Conservation (phyloP, 768 basidiomycete genomes). For the Cubamyces lactineus region DNA sequence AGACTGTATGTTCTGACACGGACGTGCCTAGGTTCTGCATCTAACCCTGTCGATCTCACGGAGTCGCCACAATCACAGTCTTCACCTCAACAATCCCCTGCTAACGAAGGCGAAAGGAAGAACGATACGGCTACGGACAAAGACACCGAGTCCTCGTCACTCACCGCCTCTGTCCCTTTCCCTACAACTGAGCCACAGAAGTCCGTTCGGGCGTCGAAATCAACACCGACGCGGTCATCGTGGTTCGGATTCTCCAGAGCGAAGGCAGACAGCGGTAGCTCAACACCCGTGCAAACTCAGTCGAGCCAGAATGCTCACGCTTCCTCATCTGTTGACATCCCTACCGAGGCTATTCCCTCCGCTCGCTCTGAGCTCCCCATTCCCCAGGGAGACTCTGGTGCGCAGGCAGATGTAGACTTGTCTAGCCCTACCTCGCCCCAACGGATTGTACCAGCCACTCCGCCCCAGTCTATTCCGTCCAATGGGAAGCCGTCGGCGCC, state of each 20-base stretch:
- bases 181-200: conserved; percentile 15
- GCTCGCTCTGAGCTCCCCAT: not conserved
- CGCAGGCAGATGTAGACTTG: not conserved
- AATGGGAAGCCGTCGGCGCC: not conserved
- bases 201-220: conserved; percentile 15
- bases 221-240: conserved; percentile 15
- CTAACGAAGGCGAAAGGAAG: not conserved
- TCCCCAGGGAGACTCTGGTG: not conserved
- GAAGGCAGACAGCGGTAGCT: not conserved
- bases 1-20: too few species aligned
- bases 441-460: not conserved
- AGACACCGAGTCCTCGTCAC: not conserved
- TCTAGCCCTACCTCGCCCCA: not conserved
- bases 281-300: not conserved
- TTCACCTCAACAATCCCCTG: not conserved
- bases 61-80: not conserved
- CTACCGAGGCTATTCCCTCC: not conserved
- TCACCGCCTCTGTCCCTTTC: not conserved
- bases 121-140: not conserved
- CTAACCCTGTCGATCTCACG: conserved; percentile 14
- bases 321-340: not conserved
- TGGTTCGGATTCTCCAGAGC: conserved; percentile 26
- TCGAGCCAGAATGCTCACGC: not conserved
- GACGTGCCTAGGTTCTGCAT: not conserved
- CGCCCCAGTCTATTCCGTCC: conserved; percentile 9